Conservation (phyloP, 495 filamentous ascomycete species). For the Apiosordaria backusii region DNA sequence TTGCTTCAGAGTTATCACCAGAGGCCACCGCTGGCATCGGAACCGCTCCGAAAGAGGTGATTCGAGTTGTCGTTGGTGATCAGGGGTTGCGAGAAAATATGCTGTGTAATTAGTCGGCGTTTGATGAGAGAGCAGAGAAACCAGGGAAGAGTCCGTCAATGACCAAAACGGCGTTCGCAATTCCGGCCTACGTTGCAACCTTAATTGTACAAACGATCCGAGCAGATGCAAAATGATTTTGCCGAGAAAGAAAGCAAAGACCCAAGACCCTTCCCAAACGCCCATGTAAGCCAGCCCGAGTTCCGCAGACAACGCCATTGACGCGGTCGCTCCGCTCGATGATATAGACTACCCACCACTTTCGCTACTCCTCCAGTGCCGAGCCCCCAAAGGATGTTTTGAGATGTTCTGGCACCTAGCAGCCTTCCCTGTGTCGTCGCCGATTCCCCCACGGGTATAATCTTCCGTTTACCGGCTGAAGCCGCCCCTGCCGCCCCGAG, state of each 20-base stretch:
- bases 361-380: not conserved
- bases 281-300: slow-evolving; percentile 30
- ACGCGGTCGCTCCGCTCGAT: slow-evolving; percentile 17
- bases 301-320: slow-evolving; percentile 22
- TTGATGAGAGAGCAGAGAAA: not conserved
- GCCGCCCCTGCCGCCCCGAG: slow-evolving; percentile 11
- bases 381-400: not conserved
- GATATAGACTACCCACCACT: slow-evolving; percentile 9
- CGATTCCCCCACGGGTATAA: not conserved
- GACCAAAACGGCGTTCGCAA: slow-evolving; percentile 7
- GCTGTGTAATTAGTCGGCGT: slow-evolving; percentile 3
- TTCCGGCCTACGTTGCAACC: slow-evolving; percentile 6
- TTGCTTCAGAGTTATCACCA: slow-evolving; percentile 10
- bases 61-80: not conserved
- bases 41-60: not conserved
- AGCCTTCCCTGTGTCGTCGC: not conserved
- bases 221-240: slow-evolving; percentile 9
- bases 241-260: slow-evolving; percentile 21
- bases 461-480: slow-evolving; percentile 8
- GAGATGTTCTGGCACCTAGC: not conserved
- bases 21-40: not conserved
- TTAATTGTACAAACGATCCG: slow-evolving; percentile 6
- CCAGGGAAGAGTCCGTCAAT: slow-evolving; percentile 1
- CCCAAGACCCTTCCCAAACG: slow-evolving; percentile 28
- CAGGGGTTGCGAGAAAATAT: not conserved